These are phyloP conservation scores for Epithemia pelagica DNA, from an alignment of 108 stramenopile genomes.

Conservation along the genomic window DNA sequence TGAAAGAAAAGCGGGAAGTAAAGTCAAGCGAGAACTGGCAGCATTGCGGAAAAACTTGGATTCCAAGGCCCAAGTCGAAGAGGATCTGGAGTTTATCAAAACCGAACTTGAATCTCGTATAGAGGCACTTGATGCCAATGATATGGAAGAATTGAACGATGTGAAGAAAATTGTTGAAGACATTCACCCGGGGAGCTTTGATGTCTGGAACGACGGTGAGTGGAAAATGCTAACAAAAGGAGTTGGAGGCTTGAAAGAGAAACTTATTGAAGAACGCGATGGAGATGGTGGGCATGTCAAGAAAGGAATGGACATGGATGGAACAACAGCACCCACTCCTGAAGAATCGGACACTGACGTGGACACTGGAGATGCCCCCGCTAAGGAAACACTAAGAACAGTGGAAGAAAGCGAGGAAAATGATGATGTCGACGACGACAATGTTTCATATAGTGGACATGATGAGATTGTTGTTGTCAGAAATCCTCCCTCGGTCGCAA, in stretches of 20 bases:
- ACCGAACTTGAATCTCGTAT: not conserved
- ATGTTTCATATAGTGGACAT: too few relatives aligned
- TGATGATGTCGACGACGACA: too few relatives aligned
- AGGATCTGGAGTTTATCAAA: not conserved
- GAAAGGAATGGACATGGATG: too few relatives aligned
- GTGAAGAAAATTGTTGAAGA: not conserved
- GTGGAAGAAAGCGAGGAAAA: too few relatives aligned
- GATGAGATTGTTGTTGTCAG: too few relatives aligned
- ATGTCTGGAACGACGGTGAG: not conserved
- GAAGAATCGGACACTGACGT: too few relatives aligned
- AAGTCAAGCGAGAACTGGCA: not conserved
- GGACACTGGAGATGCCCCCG: too few relatives aligned
- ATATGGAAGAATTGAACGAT: not conserved
- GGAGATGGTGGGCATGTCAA: too few relatives aligned
- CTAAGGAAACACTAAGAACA: too few relatives aligned
- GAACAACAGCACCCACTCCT: too few relatives aligned
- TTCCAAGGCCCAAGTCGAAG: not conserved
- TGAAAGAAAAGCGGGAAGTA: constrained; percentile 6
- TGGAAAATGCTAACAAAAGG: not conserved
- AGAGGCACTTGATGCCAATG: not conserved
- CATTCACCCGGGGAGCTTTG: not conserved
- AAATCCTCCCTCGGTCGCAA: too few relatives aligned
- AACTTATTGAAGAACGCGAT: not conserved
- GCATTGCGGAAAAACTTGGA: not conserved
- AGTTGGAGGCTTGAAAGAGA: not conserved